A percentile compares a stretch with the other conserved stretches of the same genome.
Conservation (phyloP, 202 grass and related monocot genomes). For the Panicum hallii region DNA sequence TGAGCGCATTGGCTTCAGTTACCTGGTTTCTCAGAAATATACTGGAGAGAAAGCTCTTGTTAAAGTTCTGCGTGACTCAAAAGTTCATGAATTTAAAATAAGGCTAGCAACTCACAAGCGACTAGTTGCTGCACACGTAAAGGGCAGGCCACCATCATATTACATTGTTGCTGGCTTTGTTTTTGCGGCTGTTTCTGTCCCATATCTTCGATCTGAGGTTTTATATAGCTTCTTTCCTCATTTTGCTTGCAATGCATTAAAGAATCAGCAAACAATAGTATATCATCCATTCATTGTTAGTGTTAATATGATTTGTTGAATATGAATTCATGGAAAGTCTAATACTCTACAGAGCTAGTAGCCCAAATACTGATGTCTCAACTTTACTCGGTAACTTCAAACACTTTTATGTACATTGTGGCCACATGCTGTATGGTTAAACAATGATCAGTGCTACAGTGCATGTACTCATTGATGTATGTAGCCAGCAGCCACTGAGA, state of each 20-base stretch:
- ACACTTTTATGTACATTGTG: not conserved
- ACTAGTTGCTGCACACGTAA: conserved; percentile 84
- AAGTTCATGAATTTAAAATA: conserved; percentile 86
- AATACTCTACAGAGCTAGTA: not conserved
- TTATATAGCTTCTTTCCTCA: conserved; percentile 33
- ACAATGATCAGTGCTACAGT: not conserved
- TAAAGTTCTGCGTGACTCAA: conserved; percentile 74
- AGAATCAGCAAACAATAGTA: conserved; percentile 24
- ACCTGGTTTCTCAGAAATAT: conserved; percentile 98
- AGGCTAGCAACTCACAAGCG: conserved; percentile 88
- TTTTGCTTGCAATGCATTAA: conserved; percentile 26
- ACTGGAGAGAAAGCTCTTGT: conserved; percentile 89
- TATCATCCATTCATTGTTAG: not conserved
- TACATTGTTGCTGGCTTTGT: conserved; percentile 99
- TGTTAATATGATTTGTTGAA: conserved; percentile 37
- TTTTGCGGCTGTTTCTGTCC: conserved; percentile 88
- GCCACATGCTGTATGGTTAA: not conserved
- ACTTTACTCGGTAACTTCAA: not conserved
- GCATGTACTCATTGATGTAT: conserved; percentile 1
- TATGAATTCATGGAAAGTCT: not conserved
- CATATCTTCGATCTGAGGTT: conserved; percentile 98
- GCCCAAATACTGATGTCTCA: not conserved
- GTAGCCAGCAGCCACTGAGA: not conserved
- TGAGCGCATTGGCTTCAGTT: conserved; percentile 96
- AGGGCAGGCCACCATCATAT: conserved; percentile 92